A percentile compares a stretch with the other conserved stretches of the same genome.
phyloP scores from a whole-genome alignment of 2,329 filamentous ascomycete species.

The Alternaria consortialis region DNA sequence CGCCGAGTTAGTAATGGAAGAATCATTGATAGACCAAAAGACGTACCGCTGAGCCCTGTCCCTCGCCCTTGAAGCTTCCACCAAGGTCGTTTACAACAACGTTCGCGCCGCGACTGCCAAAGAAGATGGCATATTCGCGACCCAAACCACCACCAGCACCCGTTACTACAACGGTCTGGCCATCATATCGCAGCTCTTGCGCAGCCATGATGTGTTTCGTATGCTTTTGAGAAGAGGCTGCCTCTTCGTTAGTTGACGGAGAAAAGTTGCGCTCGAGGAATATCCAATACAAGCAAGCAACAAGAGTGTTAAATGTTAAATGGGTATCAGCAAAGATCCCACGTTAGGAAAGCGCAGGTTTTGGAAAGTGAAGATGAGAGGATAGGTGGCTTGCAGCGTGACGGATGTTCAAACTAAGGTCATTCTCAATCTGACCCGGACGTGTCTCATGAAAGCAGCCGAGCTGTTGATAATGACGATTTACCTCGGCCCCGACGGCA shows the following conservation, averaged over 20 bases:
- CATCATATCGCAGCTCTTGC: constrained; percentile 77
- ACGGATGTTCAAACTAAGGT: constrained; percentile 7
- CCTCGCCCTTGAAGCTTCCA: constrained; percentile 91
- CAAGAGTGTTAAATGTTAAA: constrained; percentile 7
- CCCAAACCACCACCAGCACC: constrained; percentile 85
- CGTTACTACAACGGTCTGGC: constrained; percentile 88
- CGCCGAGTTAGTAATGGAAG: constrained; percentile 18
- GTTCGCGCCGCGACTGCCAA: constrained; percentile 88
- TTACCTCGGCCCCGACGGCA: constrained; percentile 24
- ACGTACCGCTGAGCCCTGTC: constrained; percentile 81
- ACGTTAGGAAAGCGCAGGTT: constrained; percentile 2
- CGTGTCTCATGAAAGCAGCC: constrained; percentile 24
- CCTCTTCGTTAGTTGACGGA: constrained; percentile 13
- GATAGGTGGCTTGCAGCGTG: constrained; percentile 12
- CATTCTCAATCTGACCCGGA: constrained; percentile 12
- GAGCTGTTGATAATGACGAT: constrained; percentile 18
- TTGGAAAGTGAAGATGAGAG: constrained; percentile 8
- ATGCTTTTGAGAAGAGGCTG: constrained; percentile 2
- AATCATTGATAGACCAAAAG: not conserved
- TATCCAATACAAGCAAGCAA: constrained; percentile 8
- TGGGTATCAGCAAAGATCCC: constrained; percentile 33
- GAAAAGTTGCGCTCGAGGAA: constrained; percentile 13
- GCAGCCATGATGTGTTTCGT: constrained; percentile 42
- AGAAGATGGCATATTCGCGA: constrained; percentile 86
- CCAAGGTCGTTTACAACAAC: constrained; percentile 98